Evolutionary conservation across 2,329 filamentous ascomycete genomes (phyloP).

Genomic region (Xylaria hypoxylon): DNA sequence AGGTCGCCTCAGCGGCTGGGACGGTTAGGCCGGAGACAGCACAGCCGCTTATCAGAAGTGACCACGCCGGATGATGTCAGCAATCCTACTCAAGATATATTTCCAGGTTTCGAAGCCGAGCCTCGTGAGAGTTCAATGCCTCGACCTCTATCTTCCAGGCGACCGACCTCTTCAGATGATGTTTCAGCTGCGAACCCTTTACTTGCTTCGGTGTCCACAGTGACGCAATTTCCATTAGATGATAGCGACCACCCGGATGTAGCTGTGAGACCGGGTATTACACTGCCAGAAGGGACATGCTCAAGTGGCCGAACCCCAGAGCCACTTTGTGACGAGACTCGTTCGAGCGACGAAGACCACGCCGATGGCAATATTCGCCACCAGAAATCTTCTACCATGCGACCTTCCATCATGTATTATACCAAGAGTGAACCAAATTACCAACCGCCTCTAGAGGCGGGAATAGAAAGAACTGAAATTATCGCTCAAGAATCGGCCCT

Average conservation of each 20-base stretch:
- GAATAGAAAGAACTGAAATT: conserved; percentile 6
- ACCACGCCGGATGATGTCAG: conserved; percentile 47
- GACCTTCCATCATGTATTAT: background rate
- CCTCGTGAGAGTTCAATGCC: conserved; percentile 27
- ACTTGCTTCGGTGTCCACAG: background rate
- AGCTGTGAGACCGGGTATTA: background rate
- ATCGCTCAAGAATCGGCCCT: conserved; percentile 4
- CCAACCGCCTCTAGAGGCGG: background rate
- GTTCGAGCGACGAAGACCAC: background rate
- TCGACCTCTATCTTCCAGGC: conserved; percentile 28
- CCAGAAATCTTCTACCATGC: background rate
- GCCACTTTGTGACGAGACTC: conserved; percentile 5
- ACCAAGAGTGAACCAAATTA: background rate
- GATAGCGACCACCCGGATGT: background rate
- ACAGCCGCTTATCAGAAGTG: conserved; percentile 49
- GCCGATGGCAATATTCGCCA: background rate
- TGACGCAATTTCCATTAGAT: background rate
- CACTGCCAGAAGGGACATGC: conserved; percentile 24
- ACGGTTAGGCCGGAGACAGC: conserved; percentile 41
- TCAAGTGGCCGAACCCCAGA: conserved; percentile 36
- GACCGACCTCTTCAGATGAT: background rate
- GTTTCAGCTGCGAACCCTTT: background rate
- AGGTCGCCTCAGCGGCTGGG: conserved; percentile 37
- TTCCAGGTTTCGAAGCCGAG: background rate
- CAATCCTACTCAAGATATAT: conserved; percentile 32